These are phyloP conservation scores for Penicillium sp. DNA, from an alignment of 2,329 filamentous ascomycete species.

Conservation along the genomic window DNA sequence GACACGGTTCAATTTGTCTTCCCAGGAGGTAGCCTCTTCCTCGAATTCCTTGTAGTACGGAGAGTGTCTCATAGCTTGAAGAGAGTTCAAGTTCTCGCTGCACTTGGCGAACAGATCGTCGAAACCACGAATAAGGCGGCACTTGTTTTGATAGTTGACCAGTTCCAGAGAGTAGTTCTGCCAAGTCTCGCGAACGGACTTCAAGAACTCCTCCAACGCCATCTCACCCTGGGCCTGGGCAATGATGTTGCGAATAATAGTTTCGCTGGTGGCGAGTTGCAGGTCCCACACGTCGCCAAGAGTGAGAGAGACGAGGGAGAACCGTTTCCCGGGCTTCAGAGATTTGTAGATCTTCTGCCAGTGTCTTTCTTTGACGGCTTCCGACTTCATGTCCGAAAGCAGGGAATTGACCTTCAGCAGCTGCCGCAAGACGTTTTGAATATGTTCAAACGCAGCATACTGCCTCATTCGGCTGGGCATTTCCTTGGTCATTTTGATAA, in stretches of 20 bases:
- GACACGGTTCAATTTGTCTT: slow-evolving; percentile 95
- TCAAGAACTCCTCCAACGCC: slow-evolving; percentile 96
- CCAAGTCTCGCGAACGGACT: slow-evolving; percentile 95
- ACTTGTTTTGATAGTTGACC: slow-evolving; percentile 97
- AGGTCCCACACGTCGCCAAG: slow-evolving; percentile 99
- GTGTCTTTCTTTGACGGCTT: slow-evolving; percentile 92
- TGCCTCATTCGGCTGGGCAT: slow-evolving; percentile 99
- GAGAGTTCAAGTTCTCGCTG: slow-evolving; percentile 94
- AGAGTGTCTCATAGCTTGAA: slow-evolving; percentile 98
- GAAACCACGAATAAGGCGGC: slow-evolving; percentile 94
- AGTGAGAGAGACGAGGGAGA: slow-evolving; percentile 91
- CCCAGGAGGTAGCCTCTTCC: slow-evolving; percentile 94
- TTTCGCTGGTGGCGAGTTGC: slow-evolving; percentile 83
- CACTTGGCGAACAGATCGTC: slow-evolving; percentile 98
- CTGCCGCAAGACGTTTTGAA: slow-evolving; percentile 85
- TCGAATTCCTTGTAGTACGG: slow-evolving; percentile 99
- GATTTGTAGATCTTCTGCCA: slow-evolving; percentile 99
- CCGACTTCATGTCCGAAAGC: slow-evolving; percentile 88
- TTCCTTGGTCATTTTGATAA: slow-evolving; percentile 98
- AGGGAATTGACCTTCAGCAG: slow-evolving; percentile 89
- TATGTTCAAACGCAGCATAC: slow-evolving; percentile 99
- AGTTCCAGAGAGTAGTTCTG: slow-evolving; percentile 92
- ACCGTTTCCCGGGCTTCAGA: slow-evolving; percentile 87
- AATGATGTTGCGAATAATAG: slow-evolving; percentile 88
- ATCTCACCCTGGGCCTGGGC: slow-evolving; percentile 96